These are phyloP conservation scores for Blastomyces emzantsi DNA, from an alignment of 2,329 filamentous ascomycete genomes.

Conservation along the genomic window DNA sequence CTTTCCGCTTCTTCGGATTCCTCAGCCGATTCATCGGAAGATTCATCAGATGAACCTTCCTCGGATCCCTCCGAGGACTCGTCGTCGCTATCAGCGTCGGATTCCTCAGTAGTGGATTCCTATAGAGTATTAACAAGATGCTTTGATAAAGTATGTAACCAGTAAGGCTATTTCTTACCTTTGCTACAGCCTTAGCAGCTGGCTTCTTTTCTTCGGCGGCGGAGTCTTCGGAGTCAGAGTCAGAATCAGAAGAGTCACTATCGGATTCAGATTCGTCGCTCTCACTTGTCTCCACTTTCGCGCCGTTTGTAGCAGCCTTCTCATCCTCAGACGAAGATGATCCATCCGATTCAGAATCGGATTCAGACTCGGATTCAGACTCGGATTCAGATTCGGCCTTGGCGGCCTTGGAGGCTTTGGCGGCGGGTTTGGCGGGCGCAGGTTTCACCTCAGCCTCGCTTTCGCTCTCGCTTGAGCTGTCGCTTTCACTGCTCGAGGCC, in stretches of 20 bases:
- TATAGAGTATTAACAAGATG: not conserved
- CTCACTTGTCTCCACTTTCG: slow-evolving; percentile 17
- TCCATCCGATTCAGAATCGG: slow-evolving; percentile 25
- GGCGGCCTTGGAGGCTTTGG: slow-evolving; percentile 29
- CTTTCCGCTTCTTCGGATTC: slow-evolving; percentile 20
- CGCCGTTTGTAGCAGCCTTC: slow-evolving; percentile 18
- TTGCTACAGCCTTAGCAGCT: slow-evolving; percentile 16
- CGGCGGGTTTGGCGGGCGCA: slow-evolving; percentile 20
- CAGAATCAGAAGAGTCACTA: slow-evolving; percentile 19
- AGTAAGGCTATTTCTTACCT: slow-evolving; percentile 11
- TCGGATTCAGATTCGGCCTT: slow-evolving; percentile 23
- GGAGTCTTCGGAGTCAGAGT: slow-evolving; percentile 17
- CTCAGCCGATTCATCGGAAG: slow-evolving; percentile 26
- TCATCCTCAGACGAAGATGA: slow-evolving; percentile 24
- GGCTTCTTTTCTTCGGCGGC: slow-evolving; percentile 16
- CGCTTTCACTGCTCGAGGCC: slow-evolving; percentile 26
- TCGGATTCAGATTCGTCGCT: slow-evolving; percentile 21
- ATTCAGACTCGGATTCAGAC: slow-evolving; percentile 27
- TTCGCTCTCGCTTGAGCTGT: slow-evolving; percentile 24
- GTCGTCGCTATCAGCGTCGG: not conserved
- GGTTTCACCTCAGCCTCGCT: slow-evolving; percentile 24
- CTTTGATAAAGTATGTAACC: slow-evolving; percentile 15
- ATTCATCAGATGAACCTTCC: slow-evolving; percentile 19
- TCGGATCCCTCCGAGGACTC: not conserved
- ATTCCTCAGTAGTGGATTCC: slow-evolving; percentile 12